Conservation (phyloP, 164 flowering plant genomes). For the Piper longum region DNA sequence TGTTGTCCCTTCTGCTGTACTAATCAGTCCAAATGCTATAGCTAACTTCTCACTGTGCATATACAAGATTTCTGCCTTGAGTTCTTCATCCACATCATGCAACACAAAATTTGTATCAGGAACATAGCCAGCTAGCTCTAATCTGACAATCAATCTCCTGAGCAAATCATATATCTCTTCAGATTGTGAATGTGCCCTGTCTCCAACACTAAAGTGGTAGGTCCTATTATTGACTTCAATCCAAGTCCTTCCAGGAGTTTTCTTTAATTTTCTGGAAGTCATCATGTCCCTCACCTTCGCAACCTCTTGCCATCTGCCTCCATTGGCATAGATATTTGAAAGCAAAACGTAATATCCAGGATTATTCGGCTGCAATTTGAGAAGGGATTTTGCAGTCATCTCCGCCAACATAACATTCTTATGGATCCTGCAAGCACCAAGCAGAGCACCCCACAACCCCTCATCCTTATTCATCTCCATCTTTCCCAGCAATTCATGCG, state of each 20-base stretch:
- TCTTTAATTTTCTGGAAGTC: slow-evolving; percentile 28
- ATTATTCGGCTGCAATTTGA: slow-evolving; percentile 31
- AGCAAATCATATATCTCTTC: slow-evolving; percentile 29
- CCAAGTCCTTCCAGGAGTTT: slow-evolving; percentile 51
- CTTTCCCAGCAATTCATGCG: slow-evolving; percentile 23
- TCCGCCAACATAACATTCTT: slow-evolving; percentile 29
- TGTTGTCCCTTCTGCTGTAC: slow-evolving; percentile 20
- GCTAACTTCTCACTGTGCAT: slow-evolving; percentile 47
- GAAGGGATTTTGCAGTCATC: slow-evolving; percentile 32
- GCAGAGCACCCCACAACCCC: slow-evolving; percentile 40
- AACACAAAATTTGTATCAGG: slow-evolving; percentile 42
- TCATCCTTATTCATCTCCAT: slow-evolving; percentile 31
- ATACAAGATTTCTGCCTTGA: slow-evolving; percentile 25
- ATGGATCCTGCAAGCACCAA: slow-evolving; percentile 47
- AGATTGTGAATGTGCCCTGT: slow-evolving; percentile 27
- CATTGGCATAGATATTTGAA: slow-evolving; percentile 50
- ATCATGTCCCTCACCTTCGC: slow-evolving; percentile 32
- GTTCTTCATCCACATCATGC: slow-evolving; percentile 56
- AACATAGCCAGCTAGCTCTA: slow-evolving; percentile 42
- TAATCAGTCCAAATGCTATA: slow-evolving; percentile 37
- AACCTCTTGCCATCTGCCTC: slow-evolving; percentile 43
- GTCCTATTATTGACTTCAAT: slow-evolving; percentile 29
- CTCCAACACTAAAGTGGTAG: slow-evolving; percentile 34
- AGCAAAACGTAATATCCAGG: slow-evolving; percentile 48
- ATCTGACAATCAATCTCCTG: slow-evolving; percentile 17